Conservation (phyloP, 306 rosid genomes). For the Mucuna pruriens region DNA sequence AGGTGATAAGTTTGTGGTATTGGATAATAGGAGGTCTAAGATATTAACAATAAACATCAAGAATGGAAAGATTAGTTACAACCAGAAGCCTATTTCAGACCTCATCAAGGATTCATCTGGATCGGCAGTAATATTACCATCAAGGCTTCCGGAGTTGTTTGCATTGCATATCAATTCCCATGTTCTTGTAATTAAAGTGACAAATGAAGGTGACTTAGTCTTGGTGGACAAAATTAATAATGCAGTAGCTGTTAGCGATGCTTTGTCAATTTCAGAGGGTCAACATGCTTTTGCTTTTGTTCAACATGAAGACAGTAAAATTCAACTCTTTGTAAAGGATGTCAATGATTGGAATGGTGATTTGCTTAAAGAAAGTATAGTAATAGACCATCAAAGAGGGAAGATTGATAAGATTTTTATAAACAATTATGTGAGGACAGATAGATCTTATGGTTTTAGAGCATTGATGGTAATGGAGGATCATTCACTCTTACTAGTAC, state of each 20-base stretch:
- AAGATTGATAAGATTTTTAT: conserved; percentile 73
- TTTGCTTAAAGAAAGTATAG: conserved; percentile 74
- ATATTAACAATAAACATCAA: conserved; percentile 62
- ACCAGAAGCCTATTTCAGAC: conserved; percentile 58
- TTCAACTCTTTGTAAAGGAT: conserved; percentile 72
- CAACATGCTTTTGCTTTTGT: conserved; percentile 76
- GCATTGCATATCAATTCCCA: conserved; percentile 60
- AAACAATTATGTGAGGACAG: conserved; percentile 84
- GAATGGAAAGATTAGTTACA: conserved; percentile 65
- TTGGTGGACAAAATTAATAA: conserved; percentile 67
- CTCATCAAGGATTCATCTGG: conserved; percentile 62
- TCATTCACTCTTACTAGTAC: conserved; percentile 86
- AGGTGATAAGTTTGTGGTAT: conserved; percentile 64
- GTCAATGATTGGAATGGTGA: conserved; percentile 65
- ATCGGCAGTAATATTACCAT: conserved; percentile 62
- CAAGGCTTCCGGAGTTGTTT: conserved; percentile 73
- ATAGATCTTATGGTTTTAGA: conserved; percentile 90
- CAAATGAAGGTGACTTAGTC: conserved; percentile 69
- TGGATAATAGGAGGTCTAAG: conserved; percentile 72
- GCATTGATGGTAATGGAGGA: conserved; percentile 96
- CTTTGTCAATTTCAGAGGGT: conserved; percentile 73
- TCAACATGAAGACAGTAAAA: conserved; percentile 65
- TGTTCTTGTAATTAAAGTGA: conserved; percentile 58
- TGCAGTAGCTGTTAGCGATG: conserved; percentile 68
- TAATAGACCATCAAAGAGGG: conserved; percentile 77